Evolutionary conservation across 1,284 basidiomycete genomes (phyloP), one percentile per base, ranked within the genome.

Genomic region (Polyporus tsugae): DNA sequence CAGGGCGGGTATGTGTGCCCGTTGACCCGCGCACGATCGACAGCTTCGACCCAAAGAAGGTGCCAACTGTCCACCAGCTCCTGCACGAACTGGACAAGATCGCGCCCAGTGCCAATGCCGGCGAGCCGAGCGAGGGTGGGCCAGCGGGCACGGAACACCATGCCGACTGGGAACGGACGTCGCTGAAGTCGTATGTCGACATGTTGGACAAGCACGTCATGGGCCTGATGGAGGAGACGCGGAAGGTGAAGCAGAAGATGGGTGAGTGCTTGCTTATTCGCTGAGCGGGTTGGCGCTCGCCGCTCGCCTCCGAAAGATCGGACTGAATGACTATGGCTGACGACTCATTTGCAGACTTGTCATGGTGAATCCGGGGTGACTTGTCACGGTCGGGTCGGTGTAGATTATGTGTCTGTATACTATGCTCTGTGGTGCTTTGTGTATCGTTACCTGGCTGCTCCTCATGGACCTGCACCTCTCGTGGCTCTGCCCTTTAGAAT

Each of bases 1-100:
- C 98, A 1, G 97, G 97, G 1, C 89, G 96, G 52, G 90, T 99
- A 11, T 99, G 97, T 80, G 95, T 99, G 0, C 98, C 98, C 1
- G 84, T 99, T 38, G 92, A 98, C 75, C 93, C 95, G 1, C 82
- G 82, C 41, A 80, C 82, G 41, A 89, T 97, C n/a, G 90, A 95
- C 65, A 83, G 87, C 0, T 99, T 99, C 77, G 91, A 98, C 77
- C 98, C 97, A 0, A 89, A 88, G 66, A 78, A 77, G 0, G 96
- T 98, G 10, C 98, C 97, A 1, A 98, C 95, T 0, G 93, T 97
- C 4, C 87, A 87, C 11, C 91, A 95, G 78, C 85, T 99, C 33
- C 81, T 99, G 25, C 81, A 84, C 39, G 95, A 99, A 80, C 84
- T 99, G 44, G 89, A 94, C 75, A 76, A 80, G 6, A 81, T 82